phyloP scores from a whole-genome alignment of 78 protist species.

The Pelomyxa schiedti region DNA sequence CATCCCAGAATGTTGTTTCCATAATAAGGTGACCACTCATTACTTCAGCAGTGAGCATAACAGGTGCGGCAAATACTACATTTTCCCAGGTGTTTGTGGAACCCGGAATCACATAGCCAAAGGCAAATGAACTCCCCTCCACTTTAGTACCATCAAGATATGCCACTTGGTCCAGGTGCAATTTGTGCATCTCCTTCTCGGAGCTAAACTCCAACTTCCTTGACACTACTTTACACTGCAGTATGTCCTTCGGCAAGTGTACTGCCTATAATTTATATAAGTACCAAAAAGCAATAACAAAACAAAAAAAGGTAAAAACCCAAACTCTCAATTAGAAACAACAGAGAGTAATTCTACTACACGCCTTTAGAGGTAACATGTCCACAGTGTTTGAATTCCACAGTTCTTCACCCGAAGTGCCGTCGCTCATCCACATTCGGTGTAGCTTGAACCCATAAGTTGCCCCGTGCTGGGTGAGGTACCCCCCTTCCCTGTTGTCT shows the following conservation, averaged over 20 bases:
- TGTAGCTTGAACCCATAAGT: no score
- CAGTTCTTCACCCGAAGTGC: no score
- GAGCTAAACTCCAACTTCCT: not conserved
- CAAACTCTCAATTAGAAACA: no score
- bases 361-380: no score
- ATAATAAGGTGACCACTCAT: not conserved
- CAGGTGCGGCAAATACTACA: not conserved
- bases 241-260: not conserved
- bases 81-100: slow-evolving; percentile 27
- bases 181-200: not conserved
- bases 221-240: not conserved
- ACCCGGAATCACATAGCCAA: slow-evolving; percentile 30
- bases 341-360: no score
- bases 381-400: no score
- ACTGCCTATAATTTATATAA: not conserved
- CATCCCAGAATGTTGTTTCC: not conserved
- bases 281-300: no score
- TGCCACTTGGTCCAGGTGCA: slow-evolving; percentile 9
- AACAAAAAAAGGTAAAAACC: no score
- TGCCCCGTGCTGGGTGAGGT: no score
- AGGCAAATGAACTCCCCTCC: slow-evolving; percentile 10
- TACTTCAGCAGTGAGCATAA: slow-evolving; percentile 20
- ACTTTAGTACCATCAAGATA: not conserved
- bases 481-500: no score
- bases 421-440: no score